Conservation (phyloP, 768 basidiomycete species). For the Trametopsis cervina region DNA sequence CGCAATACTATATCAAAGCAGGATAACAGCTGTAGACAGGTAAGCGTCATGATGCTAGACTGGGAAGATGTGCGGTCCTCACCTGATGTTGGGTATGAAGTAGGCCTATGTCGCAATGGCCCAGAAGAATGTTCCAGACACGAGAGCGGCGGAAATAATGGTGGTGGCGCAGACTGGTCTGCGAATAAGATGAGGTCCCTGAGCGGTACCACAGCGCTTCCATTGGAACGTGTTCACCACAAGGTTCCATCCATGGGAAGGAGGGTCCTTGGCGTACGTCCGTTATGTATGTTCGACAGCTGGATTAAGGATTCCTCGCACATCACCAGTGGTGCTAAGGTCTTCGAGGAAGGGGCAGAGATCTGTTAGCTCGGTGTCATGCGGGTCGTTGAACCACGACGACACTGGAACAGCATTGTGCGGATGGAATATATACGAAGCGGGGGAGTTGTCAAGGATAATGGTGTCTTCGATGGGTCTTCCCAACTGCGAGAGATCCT, state of each 20-base stretch:
- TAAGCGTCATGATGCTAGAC: not conserved
- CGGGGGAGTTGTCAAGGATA: constrained; percentile 98
- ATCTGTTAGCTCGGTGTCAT: constrained; percentile 95
- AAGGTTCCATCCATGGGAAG: not conserved
- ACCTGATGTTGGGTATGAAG: constrained; percentile 9
- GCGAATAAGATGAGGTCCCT: too few relatives aligned
- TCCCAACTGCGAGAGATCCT: constrained; percentile 97
- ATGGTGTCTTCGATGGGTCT: constrained; percentile 90
- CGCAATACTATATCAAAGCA: constrained; percentile 7
- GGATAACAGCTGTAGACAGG: constrained; percentile 2
- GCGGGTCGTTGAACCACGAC: constrained; percentile 99
- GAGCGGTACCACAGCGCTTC: too few relatives aligned
- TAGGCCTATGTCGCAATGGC: not conserved
- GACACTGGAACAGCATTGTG: constrained; percentile 99
- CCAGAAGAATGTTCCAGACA: not conserved
- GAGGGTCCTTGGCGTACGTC: not conserved
- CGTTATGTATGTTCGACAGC: constrained; percentile 9
- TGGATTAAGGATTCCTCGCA: constrained; percentile 45
- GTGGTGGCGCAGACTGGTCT: not conserved
- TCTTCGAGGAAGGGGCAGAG: constrained; percentile 91
- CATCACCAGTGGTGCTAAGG: constrained; percentile 74
- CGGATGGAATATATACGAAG: constrained; percentile 98
- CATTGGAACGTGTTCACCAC: not conserved
- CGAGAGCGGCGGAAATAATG: not conserved
- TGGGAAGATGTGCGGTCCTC: not conserved